Evolutionary conservation across 2,329 filamentous ascomycete genomes (phyloP).

Genomic region (Cercospora sp.): DNA sequence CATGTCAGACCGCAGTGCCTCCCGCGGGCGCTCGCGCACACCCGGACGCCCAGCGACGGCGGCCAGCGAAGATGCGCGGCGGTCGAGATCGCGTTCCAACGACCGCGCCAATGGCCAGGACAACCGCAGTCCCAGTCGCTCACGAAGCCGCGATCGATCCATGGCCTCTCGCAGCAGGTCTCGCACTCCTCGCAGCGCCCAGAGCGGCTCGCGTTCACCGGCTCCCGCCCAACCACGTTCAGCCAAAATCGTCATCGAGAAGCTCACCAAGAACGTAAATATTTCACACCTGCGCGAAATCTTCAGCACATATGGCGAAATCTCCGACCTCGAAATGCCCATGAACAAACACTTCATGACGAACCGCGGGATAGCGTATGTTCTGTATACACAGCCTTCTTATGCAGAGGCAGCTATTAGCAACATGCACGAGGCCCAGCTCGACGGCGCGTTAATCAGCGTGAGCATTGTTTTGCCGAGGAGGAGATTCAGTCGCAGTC

Average conservation of each 20-base stretch:
- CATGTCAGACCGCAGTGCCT: constrained; percentile 37
- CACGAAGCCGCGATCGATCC: constrained; percentile 35
- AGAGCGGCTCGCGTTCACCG: constrained; percentile 22
- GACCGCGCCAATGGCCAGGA: constrained; percentile 38
- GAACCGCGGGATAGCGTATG: constrained; percentile 91
- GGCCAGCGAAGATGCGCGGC: constrained; percentile 27
- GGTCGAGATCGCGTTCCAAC: constrained; percentile 31
- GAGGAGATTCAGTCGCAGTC: constrained; percentile 77
- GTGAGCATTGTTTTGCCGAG: constrained; percentile 87
- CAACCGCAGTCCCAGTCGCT: constrained; percentile 33
- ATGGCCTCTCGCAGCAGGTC: constrained; percentile 31
- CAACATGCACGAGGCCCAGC: constrained; percentile 96
- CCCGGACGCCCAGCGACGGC: constrained; percentile 22
- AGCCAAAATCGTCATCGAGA: constrained; percentile 86
- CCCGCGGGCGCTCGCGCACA: constrained; percentile 44
- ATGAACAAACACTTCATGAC: constrained; percentile 83
- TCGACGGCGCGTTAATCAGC: constrained; percentile 74
- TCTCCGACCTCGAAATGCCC: constrained; percentile 84
- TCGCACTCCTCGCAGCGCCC: constrained; percentile 14
- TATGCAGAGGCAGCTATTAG: constrained; percentile 80
- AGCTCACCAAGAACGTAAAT: constrained; percentile 91
- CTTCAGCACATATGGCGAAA: constrained; percentile 82
- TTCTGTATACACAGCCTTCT: constrained; percentile 73
- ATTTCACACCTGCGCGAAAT: constrained; percentile 87
- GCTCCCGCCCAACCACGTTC: constrained; percentile 28